Percentiles rank a stretch among this genome's conserved stretches.
Conservation (phyloP, 2,329 filamentous ascomycete genomes). For the Zelopaecilomyces penicillatus region DNA sequence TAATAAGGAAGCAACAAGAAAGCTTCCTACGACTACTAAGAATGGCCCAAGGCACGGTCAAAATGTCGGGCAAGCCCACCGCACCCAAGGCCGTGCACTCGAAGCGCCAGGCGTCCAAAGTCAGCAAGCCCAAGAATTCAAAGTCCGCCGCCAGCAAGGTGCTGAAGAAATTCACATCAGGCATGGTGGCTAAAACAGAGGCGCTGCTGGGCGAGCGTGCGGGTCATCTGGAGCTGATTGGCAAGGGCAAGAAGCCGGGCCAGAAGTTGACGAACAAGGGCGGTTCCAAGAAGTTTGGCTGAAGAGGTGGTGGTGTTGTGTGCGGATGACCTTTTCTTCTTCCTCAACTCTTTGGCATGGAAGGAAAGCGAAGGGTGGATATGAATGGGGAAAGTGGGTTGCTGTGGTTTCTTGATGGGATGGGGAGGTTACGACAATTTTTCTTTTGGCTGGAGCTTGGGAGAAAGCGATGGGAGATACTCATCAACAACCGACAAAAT, state of each 20-base stretch:
- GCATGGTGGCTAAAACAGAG: constrained; percentile 48
- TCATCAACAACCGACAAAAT: too few relatives aligned
- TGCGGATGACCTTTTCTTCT: too few relatives aligned
- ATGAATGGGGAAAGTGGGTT: neutral
- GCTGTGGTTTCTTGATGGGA: too few relatives aligned
- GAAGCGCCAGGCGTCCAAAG: constrained; percentile 35
- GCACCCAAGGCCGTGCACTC: constrained; percentile 32
- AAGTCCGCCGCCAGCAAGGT: constrained; percentile 43
- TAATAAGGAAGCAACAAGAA: too few relatives aligned
- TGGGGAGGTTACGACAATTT: too few relatives aligned
- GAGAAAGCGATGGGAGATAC: neutral
- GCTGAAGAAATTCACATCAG: constrained; percentile 46
- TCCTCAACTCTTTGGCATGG: too few relatives aligned
- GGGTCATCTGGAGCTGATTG: constrained; percentile 52
- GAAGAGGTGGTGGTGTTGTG: constrained; percentile 14
- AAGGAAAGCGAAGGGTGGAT: too few relatives aligned
- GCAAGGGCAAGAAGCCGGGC: constrained; percentile 42
- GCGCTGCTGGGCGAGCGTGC: constrained; percentile 49
- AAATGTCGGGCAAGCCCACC: constrained; percentile 35
- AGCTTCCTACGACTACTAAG: constrained; percentile 5
- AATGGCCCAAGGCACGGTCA: constrained; percentile 50
- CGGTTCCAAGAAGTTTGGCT: constrained; percentile 49
- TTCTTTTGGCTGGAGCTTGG: neutral
- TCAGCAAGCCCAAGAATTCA: constrained; percentile 40
- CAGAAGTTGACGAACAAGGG: constrained; percentile 36